These are phyloP conservation scores for Eimeria sp. DNA, from an alignment of 169 alveolate genomes.

Conservation along the genomic window DNA sequence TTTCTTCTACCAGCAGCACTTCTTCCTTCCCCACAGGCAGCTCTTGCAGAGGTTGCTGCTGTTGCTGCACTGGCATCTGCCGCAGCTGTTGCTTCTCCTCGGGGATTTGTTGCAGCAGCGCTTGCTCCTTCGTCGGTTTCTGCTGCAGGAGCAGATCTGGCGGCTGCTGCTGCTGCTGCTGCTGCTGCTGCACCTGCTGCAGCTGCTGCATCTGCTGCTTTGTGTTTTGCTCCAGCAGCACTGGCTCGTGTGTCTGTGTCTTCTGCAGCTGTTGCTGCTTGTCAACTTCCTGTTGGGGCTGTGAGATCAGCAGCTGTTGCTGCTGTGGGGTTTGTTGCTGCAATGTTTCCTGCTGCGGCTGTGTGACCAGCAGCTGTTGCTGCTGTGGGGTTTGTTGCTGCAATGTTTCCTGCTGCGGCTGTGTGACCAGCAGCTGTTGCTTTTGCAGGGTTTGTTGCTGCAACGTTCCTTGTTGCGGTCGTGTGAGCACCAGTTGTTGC, in stretches of 20 bases:
- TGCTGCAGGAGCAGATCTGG: neutral
- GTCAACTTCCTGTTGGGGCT: neutral
- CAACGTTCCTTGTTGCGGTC: neutral
- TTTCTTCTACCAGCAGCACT: neutral
- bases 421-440: neutral
- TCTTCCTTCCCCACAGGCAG: neutral
- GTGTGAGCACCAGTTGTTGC: neutral
- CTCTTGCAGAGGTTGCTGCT: neutral
- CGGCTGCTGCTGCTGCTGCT: slow-evolving; percentile 45
- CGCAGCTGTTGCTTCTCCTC: neutral
- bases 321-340: neutral
- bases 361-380: neutral
- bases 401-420: neutral
- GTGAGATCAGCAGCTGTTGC: neutral
- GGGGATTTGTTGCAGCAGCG: neutral
- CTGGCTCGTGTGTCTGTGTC: neutral
- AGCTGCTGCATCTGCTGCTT: neutral
- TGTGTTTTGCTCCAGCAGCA: neutral
- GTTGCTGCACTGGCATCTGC: neutral
- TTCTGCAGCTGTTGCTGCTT: neutral
- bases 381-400: neutral
- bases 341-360: neutral
- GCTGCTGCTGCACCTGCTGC: slow-evolving; percentile 35
- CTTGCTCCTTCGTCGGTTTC: neutral
- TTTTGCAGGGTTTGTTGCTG: neutral